Conservation (phyloP, 1,284 basidiomycete species). For the Wolfiporia cocos region DNA sequence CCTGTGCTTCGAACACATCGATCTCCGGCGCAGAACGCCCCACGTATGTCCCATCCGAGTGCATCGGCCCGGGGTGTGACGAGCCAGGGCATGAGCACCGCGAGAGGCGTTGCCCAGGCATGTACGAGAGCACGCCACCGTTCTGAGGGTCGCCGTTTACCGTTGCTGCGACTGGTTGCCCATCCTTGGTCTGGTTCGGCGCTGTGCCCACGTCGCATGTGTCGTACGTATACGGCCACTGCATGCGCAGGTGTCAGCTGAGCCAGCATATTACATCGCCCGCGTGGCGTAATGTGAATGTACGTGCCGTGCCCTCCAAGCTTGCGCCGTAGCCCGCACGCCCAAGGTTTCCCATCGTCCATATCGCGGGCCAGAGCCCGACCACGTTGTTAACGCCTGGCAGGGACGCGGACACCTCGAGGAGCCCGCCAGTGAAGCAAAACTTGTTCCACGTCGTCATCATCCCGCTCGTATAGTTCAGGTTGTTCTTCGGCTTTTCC, state of each 20-base stretch:
- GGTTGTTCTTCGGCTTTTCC: slow-evolving; percentile 58
- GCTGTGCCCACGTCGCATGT: slow-evolving; percentile 54
- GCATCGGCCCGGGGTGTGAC: slow-evolving; percentile 76
- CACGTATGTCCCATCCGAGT: slow-evolving; percentile 49
- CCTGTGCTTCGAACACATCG: slow-evolving; percentile 63
- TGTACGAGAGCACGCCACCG: slow-evolving; percentile 44
- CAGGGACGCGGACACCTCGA: slow-evolving; percentile 70
- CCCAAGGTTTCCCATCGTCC: slow-evolving; percentile 53
- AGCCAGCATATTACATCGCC: too few species aligned
- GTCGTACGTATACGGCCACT: slow-evolving; percentile 55
- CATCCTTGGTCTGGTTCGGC: slow-evolving; percentile 38
- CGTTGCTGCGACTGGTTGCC: slow-evolving; percentile 32
- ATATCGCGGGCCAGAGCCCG: slow-evolving; percentile 52
- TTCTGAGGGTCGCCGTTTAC: slow-evolving; percentile 30
- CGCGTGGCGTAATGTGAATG: too few species aligned
- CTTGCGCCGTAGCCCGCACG: slow-evolving; percentile 57
- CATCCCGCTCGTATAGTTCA: slow-evolving; percentile 73
- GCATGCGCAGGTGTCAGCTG: neutral
- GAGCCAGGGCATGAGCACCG: slow-evolving; percentile 81
- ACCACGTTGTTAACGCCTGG: slow-evolving; percentile 62
- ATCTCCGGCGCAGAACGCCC: slow-evolving; percentile 88
- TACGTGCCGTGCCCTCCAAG: slow-evolving; percentile 43
- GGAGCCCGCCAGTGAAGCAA: slow-evolving; percentile 86
- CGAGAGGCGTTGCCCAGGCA: slow-evolving; percentile 77
- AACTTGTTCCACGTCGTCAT: slow-evolving; percentile 86